These are phyloP conservation scores for Achaetomiella virescens DNA, from an alignment of 495 filamentous ascomycete species.

Conservation along the genomic window DNA sequence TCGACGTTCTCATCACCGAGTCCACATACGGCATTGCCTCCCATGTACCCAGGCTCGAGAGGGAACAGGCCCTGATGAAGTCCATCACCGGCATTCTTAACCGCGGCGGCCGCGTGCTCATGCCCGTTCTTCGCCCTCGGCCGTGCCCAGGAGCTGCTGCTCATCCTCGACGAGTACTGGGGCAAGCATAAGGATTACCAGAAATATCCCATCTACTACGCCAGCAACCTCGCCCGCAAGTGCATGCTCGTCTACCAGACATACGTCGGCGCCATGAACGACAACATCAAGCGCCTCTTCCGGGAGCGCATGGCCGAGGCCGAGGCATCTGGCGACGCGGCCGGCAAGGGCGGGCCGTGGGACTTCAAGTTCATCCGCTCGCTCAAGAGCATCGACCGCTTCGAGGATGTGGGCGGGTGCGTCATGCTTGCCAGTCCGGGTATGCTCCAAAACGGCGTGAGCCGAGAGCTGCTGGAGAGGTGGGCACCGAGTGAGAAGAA, in stretches of 20 bases:
- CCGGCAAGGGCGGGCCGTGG: constrained; percentile 82
- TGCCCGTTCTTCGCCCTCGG: constrained; percentile 96
- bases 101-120: constrained; percentile 82
- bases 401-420: constrained; percentile 91
- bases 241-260: constrained; percentile 99
- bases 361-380: constrained; percentile 89
- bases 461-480: constrained; percentile 81
- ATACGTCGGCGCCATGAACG: constrained; percentile 95
- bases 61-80: constrained; percentile 91
- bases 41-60: constrained; percentile 79
- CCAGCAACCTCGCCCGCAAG: constrained; percentile 84
- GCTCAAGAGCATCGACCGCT: constrained; percentile 85
- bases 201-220: constrained; percentile 92
- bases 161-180: constrained; percentile 98
- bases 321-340: constrained; percentile 62
- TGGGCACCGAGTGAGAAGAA: constrained; percentile 96
- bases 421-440: constrained; percentile 96
- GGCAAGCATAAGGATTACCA: constrained; percentile 76
- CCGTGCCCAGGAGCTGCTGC: constrained; percentile 82
- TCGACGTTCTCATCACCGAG: constrained; percentile 95
- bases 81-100: constrained; percentile 83
- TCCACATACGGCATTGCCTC: constrained; percentile 92
- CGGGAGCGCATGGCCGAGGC: constrained; percentile 80
- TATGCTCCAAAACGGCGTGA: constrained; percentile 96
- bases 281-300: constrained; percentile 91